Evolutionary conservation across 805 yeast genomes (phyloP).

Genomic region (Pichia paraexigua): DNA sequence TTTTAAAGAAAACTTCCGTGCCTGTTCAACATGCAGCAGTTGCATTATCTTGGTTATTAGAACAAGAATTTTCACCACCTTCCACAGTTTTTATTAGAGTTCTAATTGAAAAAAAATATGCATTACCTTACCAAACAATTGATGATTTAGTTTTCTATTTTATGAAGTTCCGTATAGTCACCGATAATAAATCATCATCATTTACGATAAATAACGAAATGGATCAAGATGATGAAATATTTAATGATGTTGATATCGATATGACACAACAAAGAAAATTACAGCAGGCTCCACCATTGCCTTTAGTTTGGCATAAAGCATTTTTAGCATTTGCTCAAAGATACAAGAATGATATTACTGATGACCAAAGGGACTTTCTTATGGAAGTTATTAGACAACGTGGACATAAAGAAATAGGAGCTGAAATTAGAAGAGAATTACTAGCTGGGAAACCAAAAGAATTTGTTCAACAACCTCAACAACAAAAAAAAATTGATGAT

Average conservation of each 20-base stretch:
- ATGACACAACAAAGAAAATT: slow-evolving; percentile 27
- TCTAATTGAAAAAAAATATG: slow-evolving; percentile 87
- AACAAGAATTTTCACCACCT: slow-evolving; percentile 80
- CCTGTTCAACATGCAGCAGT: slow-evolving; percentile 96
- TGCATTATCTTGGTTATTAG: slow-evolving; percentile 77
- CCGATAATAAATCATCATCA: slow-evolving; percentile 24
- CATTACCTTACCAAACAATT: slow-evolving; percentile 92
- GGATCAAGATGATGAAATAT: slow-evolving; percentile 29
- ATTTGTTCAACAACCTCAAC: slow-evolving; percentile 9
- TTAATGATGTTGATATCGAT: slow-evolving; percentile 27
- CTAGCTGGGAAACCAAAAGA: slow-evolving; percentile 72
- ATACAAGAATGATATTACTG: slow-evolving; percentile 96
- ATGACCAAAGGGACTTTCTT: slow-evolving; percentile 92
- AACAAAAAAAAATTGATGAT: slow-evolving; percentile 16
- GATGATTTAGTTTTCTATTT: slow-evolving; percentile 93
- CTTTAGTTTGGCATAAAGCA: slow-evolving; percentile 97
- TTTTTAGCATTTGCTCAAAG: slow-evolving; percentile 91
- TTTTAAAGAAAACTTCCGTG: slow-evolving; percentile 78
- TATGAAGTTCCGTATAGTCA: slow-evolving; percentile 74
- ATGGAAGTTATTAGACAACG: slow-evolving; percentile 87
- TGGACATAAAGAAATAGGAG: slow-evolving; percentile 81
- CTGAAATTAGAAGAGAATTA: slow-evolving; percentile 90
- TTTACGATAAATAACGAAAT: slow-evolving; percentile 18
- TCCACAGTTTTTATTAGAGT: slow-evolving; percentile 85
- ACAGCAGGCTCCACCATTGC: slow-evolving; percentile 50